Evolutionary conservation across 306 rosid species (phyloP), one percentile per base, ranked within the genome.

Genomic region (Trifolium pratense): DNA sequence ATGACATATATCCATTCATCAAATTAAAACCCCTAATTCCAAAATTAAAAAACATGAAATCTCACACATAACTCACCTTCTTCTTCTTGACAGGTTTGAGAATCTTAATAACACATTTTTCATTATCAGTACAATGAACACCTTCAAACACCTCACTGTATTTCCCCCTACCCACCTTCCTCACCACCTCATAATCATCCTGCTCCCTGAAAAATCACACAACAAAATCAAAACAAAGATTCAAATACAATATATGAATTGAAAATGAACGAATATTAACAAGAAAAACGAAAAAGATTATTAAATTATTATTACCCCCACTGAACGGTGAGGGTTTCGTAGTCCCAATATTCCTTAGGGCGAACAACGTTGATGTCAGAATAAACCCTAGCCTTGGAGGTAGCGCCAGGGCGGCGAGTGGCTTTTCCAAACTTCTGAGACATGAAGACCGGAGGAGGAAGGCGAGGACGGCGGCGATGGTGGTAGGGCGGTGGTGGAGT

Each of bases 81-180:
- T 92, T 92, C 92, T 92, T 92, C 81, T 92, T 92, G 52, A 92
- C 98, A 11, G 98, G 98, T 70, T 92, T 92, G 79, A 92, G 90
- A 77, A 92, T 92, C 87, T 92, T 92, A 37, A 92, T 90, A 63
- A 92, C 14, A 42, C 98, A 92, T 77, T 90, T 92, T 81, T 92
- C 96, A 68, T 86, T 86, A 75, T 88, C 91, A 1, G 89, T 90
- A 75, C 91, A 82, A 85, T 92, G 98, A 84, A 92, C 82, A 25
- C 98, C 98, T 78, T 92, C 96, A 20, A 92, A 92, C 23, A 92
- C 98, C 86, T 92, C 98, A 80, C 98, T 92, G 90, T 92, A 92
- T 68, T 92, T 90, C 60, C 98, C 98, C 58, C 98, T 92, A 59
- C 98, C 98, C 9, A 92, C 96, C 86, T 92, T 92, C 88, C 92